These are phyloP conservation scores for Prinsepia uniflora DNA, from an alignment of 306 rosid genomes.

Conservation along the genomic window DNA sequence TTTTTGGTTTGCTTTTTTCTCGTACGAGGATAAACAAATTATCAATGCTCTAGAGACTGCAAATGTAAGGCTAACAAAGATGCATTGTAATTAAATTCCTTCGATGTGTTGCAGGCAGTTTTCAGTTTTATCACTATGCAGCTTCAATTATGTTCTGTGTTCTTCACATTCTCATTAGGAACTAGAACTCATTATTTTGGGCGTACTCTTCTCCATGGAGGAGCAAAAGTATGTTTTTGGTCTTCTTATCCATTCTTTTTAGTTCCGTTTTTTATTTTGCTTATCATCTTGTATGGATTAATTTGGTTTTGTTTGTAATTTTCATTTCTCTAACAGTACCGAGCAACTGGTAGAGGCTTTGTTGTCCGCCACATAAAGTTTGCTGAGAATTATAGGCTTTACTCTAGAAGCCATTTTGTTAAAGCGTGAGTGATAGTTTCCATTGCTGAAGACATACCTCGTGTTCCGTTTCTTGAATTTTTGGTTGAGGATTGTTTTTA, in stretches of 20 bases:
- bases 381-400: conserved; percentile 92
- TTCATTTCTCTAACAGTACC: conserved; percentile 59
- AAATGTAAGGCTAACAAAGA: not conserved
- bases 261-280: not conserved
- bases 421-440: conserved; percentile 73
- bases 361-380: conserved; percentile 93
- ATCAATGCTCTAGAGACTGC: not conserved
- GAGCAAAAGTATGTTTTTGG: conserved; percentile 69
- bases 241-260: not conserved
- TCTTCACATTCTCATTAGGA: conserved; percentile 95
- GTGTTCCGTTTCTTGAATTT: not conserved
- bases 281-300: conserved; percentile 10
- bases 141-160: conserved; percentile 94
- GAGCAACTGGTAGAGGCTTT: conserved; percentile 98
- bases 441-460: conserved; percentile 7
- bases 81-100: not conserved
- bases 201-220: conserved; percentile 94
- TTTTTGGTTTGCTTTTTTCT: not conserved
- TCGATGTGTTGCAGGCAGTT: conserved; percentile 65
- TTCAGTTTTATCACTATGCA: conserved; percentile 96
- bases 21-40: not conserved
- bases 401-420: conserved; percentile 93
- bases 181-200: conserved; percentile 98
- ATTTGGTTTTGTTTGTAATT: conserved; percentile 13
- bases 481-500: conserved; percentile 6